Evolutionary conservation across 192 early-diverging fungal species (phyloP).

Genomic region (Coemansia sp.): DNA sequence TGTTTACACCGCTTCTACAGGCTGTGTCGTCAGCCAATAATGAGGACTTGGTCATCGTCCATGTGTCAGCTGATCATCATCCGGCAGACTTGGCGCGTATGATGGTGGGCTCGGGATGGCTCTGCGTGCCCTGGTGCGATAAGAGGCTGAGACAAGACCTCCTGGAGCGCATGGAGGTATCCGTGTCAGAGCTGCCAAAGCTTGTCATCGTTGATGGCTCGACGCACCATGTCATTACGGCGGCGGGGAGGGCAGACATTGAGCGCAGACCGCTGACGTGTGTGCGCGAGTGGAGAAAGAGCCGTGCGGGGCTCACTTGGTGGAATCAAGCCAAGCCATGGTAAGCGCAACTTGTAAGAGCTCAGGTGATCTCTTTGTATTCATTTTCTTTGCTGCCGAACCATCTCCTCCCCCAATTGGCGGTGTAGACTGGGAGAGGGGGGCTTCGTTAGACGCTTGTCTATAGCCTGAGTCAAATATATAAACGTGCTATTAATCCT

Average conservation of each 20-base stretch:
- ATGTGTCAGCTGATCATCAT: slow-evolving; percentile 44
- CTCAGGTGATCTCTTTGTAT: not conserved
- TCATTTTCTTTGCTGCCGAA: not conserved
- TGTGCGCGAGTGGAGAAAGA: slow-evolving; percentile 43
- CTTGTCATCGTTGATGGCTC: slow-evolving; percentile 40
- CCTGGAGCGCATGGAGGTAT: slow-evolving; percentile 34
- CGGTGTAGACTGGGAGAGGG: too few relatives aligned
- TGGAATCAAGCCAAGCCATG: slow-evolving; percentile 45
- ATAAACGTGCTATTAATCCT: not conserved
- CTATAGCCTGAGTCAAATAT: not conserved
- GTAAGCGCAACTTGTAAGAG: slow-evolving; percentile 18
- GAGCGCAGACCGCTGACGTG: slow-evolving; percentile 46
- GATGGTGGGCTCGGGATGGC: slow-evolving; percentile 43
- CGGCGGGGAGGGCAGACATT: slow-evolving; percentile 16
- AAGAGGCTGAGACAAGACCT: slow-evolving; percentile 33
- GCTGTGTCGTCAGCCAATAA: slow-evolving; percentile 28
- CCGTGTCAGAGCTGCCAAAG: slow-evolving; percentile 30
- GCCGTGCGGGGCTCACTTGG: slow-evolving; percentile 41
- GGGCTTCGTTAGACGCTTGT: slow-evolving; percentile 1
- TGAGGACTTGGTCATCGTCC: slow-evolving; percentile 37
- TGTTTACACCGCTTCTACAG: slow-evolving; percentile 37
- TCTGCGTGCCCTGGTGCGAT: slow-evolving; percentile 46
- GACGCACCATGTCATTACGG: slow-evolving; percentile 39
- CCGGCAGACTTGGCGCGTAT: slow-evolving; percentile 47
- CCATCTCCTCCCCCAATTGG: not conserved